Base-by-base conservation (phyloP, 768 basidiomycete genomes). In the Mycena metata region DNA sequence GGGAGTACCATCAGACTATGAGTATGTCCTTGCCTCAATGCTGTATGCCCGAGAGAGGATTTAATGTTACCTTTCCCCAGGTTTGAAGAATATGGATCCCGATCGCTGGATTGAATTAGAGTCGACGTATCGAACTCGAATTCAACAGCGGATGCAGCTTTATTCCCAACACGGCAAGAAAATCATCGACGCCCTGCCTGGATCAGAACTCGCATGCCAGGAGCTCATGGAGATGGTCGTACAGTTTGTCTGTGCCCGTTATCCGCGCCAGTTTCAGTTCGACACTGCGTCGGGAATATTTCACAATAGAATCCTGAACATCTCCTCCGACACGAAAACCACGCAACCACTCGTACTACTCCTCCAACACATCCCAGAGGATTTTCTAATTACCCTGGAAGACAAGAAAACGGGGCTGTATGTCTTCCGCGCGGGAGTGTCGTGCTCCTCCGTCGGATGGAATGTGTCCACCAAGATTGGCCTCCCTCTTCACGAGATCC, bases 51-150 rank as follows among this genome's bases (percentile, higher is more conserved):
- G n/a, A 60, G 17, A 43, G 30, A 35, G 54, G n/a, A 17, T 19
- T 23, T 17, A 43, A n/a, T 13, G 33, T 42, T 35, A 8, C 50
- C 30, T 30, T 2, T 17, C 23, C 51, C 8, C 41, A 85, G 87
- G 86, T 35, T 70, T 88, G 26, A 82, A 81, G 75, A 80, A 76
- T 49, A 77, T 88, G 69, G 86, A 88, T 55, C 83, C 84, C 5
- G 85, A 88, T 68, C 87, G 82, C 76, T 88, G 86, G 85, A 75
- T 88, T n/a, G 87, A 88, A 64, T 79, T 88, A 17, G 86, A 88
- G 68, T 85, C 84, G 7, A 85, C 85, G 0, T 88, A 88, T 72
- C 75, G 76, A 0, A 76, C 80, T 51, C 80, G 84, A 39, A 79
- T 88, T 39, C 69, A 75, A 2, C 83, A 87, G 47, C 79, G 86